These are phyloP conservation scores for Taiwanofungus camphoratus DNA, from an alignment of 1,284 basidiomycete genomes.

Conservation along the genomic window DNA sequence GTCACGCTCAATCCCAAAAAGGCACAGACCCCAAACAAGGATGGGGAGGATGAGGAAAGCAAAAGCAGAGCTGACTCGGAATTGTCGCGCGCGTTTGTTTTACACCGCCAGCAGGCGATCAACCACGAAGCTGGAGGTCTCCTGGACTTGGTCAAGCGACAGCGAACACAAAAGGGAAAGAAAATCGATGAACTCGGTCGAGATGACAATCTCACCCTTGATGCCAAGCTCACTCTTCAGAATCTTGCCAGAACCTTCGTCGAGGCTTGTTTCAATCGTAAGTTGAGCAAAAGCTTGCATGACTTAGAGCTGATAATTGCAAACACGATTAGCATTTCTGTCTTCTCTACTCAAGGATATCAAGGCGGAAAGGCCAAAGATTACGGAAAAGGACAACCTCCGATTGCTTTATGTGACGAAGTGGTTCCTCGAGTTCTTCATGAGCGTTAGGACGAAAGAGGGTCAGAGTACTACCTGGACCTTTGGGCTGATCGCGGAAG, in stretches of 20 bases:
- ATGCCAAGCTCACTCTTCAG: conserved; percentile 67
- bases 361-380: conserved; percentile 82
- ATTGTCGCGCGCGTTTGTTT: conserved; percentile 49
- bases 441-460: conserved; percentile 48
- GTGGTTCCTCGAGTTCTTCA: conserved; percentile 89
- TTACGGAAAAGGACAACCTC: conserved; percentile 86
- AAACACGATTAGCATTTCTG: conserved; percentile 61
- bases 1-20: conserved; percentile 63
- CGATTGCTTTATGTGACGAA: conserved; percentile 78
- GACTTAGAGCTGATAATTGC: too few species aligned
- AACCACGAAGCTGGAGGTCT: conserved; percentile 68
- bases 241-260: conserved; percentile 68
- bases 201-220: conserved; percentile 66
- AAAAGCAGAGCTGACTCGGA: conserved; percentile 10
- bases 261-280: conserved; percentile 83
- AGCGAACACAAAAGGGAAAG: conserved; percentile 54
- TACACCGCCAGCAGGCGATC: conserved; percentile 83
- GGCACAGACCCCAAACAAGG: conserved; percentile 20
- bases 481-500: conserved; percentile 77
- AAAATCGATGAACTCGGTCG: conserved; percentile 70
- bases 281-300: conserved; percentile 25
- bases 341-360: conserved; percentile 86
- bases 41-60: not conserved
- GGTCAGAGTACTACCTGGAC: conserved; percentile 42
- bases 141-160: conserved; percentile 73